Base-by-base conservation (phyloP, 495 filamentous ascomycete species). In the Daldinia caldariorum region DNA sequence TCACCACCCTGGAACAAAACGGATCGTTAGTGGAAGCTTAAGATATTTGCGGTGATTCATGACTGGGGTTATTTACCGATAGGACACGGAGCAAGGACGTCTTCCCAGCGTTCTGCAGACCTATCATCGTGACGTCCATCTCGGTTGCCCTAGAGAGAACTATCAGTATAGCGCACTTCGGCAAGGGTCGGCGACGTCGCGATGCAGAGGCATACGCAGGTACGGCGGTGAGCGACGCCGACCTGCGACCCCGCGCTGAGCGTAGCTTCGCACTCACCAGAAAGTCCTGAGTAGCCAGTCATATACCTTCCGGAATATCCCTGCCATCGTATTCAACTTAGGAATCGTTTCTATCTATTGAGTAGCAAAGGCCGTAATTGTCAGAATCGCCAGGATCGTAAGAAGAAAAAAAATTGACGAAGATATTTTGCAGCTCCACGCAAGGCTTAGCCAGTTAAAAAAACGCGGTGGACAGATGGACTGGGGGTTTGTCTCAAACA, bases 121-220 rank as follows among this genome's bases (percentile, higher is more conserved):
- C 95, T 83, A 99, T 96, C 93, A 99, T 97, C 67, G 95, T 99
- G 79, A 99, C 93, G 79, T 99, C 94, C 93, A 99, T 97, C 85
- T 99, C 95, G 41, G 93, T 97, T 65, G 94, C 92, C 95, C 95
- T 99, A 73, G 47, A 56, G 39, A 38, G 38, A 62, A 60, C 45
- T 29, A 65, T 81, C 75, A 81, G 73, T 72, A 63, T n/a, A 41
- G 32, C 67, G 64, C 56, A 61, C 60, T 53, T 45, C 29, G 54
- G 43, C 59, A 58, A 70, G 31, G 37, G 69, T 37, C 51, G 57
- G 56, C 68, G 58, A 45, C 63, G 63, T 66, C 57, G 39, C 62
- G 60, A 55, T 69, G 66, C 67, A 69, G 54, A 61, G 54, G 70
- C 64, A 65, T 64, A 74, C 69, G 70, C 64, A 67, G 67, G 60